Base-by-base conservation (phyloP, 2,329 filamentous ascomycete genomes). In the Cordyceps tenuipes region DNA sequence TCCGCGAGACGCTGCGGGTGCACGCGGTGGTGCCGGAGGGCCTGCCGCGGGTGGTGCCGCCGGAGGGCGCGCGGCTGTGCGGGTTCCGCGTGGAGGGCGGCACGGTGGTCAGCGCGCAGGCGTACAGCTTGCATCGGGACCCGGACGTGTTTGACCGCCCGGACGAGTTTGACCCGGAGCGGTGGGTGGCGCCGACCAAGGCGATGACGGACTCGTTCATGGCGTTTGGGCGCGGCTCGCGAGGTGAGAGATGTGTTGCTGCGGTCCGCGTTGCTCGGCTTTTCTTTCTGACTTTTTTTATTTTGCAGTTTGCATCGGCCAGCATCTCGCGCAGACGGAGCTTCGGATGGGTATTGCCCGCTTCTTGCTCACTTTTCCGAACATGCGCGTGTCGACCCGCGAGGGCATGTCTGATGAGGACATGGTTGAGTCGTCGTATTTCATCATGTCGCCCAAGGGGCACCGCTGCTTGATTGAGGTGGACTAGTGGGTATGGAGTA, bases 291-390 rank as follows among this genome's bases (percentile, higher is more conserved):
- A 39, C 41, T 2, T 36, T 26, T 48, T n/a, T 15, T 31, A 5
- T 62, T 23, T 23, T 23, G 23, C 4, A 74, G 70, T 69, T 2
- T 86, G 83, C 62, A 72, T 87, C 15, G 83, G 83, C 1, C 70
- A 82, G 36, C 81, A 85, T 62, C 72, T 86, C 19, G 82, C 83
- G 0, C 71, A 74, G 19, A 81, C 82, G 70, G 82, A 85, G 65
- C 65, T 85, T 34, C 74, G 81, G 6, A 75, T 82, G 49, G 79
- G 75, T 0, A 72, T 77, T 0, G 78, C 80, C 0, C 70, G 75
- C 7, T 82, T 86, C 68, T 82, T 84, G 65, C 71, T 75, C 0
- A 69, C 76, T 31, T 81, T 77, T 62, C 73, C 74, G 0, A 67
- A 68, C 10, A 68, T 71, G 0, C 67, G 53, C 34, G 60, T 71